phyloP scores from a whole-genome alignment of 2,329 filamentous ascomycete genomes.

The Microcyclospora pomicola region DNA sequence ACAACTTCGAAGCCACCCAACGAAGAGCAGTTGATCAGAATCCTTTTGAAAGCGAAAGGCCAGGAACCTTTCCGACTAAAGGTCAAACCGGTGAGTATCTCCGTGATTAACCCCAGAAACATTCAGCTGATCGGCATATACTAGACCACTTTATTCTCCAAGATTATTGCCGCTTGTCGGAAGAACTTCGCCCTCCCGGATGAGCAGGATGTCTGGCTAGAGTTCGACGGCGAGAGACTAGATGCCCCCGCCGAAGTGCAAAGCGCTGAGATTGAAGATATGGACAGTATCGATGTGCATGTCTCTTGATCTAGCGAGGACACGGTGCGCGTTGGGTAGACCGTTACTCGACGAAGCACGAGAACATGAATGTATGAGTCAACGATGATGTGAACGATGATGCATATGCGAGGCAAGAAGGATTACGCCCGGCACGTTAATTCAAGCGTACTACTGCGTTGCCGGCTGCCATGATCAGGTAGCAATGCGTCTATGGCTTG shows the following conservation, averaged over 20 bases:
- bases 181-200: conserved; percentile 36
- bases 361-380: too few species aligned
- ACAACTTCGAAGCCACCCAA: conserved; percentile 2
- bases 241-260: conserved; percentile 46
- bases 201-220: conserved; percentile 44
- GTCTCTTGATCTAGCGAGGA: conserved; percentile 32
- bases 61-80: conserved; percentile 37
- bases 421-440: too few species aligned
- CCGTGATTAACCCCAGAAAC: not conserved
- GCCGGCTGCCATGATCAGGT: too few species aligned
- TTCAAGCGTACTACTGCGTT: too few species aligned
- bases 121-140: conserved; percentile 15
- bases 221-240: conserved; percentile 64
- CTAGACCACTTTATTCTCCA: conserved; percentile 45
- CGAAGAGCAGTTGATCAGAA: conserved; percentile 24
- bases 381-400: too few species aligned
- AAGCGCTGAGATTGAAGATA: conserved; percentile 59
- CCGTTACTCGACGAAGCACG: too few species aligned
- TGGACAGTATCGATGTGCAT: conserved; percentile 63
- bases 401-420: too few species aligned
- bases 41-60: conserved; percentile 40
- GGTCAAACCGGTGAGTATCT: conserved; percentile 31
- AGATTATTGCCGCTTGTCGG: conserved; percentile 47
- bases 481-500: too few species aligned
- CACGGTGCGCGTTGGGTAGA: too few species aligned